Evolutionary conservation across 768 basidiomycete genomes (phyloP).

Genomic region (Leccinum longicurvipes): DNA sequence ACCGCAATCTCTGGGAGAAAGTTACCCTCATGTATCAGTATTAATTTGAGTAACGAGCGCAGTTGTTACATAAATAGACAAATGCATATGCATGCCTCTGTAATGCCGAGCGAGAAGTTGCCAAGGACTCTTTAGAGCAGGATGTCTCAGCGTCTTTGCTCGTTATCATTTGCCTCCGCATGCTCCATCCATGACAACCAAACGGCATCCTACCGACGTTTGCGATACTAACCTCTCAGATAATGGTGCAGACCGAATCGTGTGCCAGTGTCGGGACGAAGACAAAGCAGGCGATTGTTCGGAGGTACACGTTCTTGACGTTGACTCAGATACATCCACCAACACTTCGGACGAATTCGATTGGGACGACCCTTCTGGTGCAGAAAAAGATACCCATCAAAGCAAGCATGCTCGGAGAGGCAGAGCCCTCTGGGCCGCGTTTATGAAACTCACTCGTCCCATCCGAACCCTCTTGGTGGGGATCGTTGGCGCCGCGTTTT

Average conservation of each 20-base stretch:
- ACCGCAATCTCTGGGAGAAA: neutral
- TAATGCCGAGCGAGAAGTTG: neutral
- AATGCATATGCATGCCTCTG: neutral
- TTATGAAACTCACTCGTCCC: conserved; percentile 62
- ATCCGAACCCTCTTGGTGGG: conserved; percentile 59
- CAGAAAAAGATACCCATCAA: conserved; percentile 25
- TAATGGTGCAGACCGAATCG: neutral
- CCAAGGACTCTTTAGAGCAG: conserved; percentile 8
- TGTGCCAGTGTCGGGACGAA: conserved; percentile 6
- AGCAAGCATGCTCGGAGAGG: conserved; percentile 55
- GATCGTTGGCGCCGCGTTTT: conserved; percentile 55
- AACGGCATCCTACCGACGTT: conserved; percentile 5
- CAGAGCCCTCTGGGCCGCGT: conserved; percentile 57
- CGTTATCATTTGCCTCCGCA: neutral
- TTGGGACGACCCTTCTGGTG: conserved; percentile 54
- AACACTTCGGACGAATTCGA: conserved; percentile 69
- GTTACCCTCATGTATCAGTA: neutral
- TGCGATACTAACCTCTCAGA: conserved; percentile 5
- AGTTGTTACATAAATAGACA: conserved; percentile 8
- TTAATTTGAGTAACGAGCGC: neutral
- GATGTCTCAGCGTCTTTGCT: neutral
- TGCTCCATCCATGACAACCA: conserved; percentile 15
- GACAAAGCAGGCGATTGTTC: conserved; percentile 7
- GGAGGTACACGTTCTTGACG: neutral
- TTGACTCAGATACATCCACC: conserved; percentile 42